Percentiles rank a stretch among this genome's conserved stretches.
Conservation (phyloP, 768 basidiomycete species). For the Chalciporus chontae region DNA sequence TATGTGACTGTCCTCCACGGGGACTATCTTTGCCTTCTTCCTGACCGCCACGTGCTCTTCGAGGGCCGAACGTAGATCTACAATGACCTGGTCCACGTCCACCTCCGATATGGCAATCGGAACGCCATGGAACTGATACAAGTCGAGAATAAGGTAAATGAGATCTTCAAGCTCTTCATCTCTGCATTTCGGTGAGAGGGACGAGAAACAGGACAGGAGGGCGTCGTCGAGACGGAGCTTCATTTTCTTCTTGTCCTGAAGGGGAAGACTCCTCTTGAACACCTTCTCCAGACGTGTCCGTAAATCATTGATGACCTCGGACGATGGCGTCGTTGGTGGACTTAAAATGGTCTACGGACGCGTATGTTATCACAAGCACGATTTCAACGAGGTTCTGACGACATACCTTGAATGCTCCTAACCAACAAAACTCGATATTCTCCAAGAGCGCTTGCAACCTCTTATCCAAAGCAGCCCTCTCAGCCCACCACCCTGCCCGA, state of each 20-base stretch:
- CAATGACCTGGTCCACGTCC: slow-evolving; percentile 84
- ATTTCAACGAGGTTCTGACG: neutral
- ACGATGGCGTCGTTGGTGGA: slow-evolving; percentile 39
- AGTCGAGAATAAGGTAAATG: slow-evolving; percentile 88
- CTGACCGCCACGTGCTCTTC: slow-evolving; percentile 58
- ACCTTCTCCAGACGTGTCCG: slow-evolving; percentile 69
- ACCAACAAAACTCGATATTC: slow-evolving; percentile 94
- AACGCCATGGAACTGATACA: slow-evolving; percentile 91
- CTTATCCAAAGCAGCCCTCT: slow-evolving; percentile 69
- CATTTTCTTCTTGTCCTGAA: slow-evolving; percentile 57
- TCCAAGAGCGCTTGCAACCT: slow-evolving; percentile 71
- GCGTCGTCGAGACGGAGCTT: slow-evolving; percentile 63
- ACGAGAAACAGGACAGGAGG: slow-evolving; percentile 84
- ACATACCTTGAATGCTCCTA: slow-evolving; percentile 93
- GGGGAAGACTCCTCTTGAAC: slow-evolving; percentile 61
- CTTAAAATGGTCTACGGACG: slow-evolving; percentile 57
- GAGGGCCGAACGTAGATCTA: slow-evolving; percentile 76
- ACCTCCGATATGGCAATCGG: slow-evolving; percentile 88
- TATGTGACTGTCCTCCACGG: slow-evolving; percentile 58
- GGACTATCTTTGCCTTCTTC: slow-evolving; percentile 30
- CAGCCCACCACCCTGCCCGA: slow-evolving; percentile 82
- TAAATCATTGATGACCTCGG: slow-evolving; percentile 52
- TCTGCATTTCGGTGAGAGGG: slow-evolving; percentile 72
- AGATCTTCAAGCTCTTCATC: slow-evolving; percentile 97
- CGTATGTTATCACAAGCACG: neutral